phyloP scores from a whole-genome alignment of 768 basidiomycete species.

The Termitomyces sp. region DNA sequence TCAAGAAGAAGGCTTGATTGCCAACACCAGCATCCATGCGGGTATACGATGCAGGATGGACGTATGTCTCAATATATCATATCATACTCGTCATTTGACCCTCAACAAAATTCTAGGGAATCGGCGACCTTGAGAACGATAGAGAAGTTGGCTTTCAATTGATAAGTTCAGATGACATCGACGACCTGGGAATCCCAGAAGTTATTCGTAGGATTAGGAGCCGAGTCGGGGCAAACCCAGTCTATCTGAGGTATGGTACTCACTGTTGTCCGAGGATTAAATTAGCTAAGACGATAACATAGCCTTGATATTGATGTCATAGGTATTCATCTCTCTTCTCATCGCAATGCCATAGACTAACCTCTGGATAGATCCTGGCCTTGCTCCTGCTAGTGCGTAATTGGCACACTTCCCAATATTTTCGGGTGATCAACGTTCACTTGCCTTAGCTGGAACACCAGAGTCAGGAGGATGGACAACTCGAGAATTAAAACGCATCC shows the following conservation, averaged over 20 bases:
- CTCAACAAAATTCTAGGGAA: conserved; percentile 44
- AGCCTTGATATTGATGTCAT: conserved; percentile 84
- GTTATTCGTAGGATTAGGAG: conserved; percentile 69
- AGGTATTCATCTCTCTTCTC: conserved; percentile 35
- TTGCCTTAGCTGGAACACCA: conserved; percentile 67
- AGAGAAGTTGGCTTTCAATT: conserved; percentile 72
- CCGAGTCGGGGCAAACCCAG: conserved; percentile 70
- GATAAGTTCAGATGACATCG: conserved; percentile 79
- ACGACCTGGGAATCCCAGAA: conserved; percentile 68
- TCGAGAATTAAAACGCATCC: conserved; percentile 75
- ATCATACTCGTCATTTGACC: no score
- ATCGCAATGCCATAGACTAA: neutral
- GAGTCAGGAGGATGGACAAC: conserved; percentile 85
- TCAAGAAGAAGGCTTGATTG: conserved; percentile 70
- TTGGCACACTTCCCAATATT: neutral
- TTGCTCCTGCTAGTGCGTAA: conserved; percentile 73
- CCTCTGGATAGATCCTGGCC: conserved; percentile 52
- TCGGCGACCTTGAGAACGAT: conserved; percentile 65
- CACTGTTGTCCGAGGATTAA: neutral
- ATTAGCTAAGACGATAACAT: neutral
- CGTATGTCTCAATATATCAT: conserved; percentile 17
- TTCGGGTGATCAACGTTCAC: neutral
- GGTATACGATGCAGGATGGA: conserved; percentile 78
- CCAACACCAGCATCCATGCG: conserved; percentile 78
- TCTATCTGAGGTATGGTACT: conserved; percentile 55